Base-by-base conservation (phyloP, 1,284 basidiomycete species). In the Ustilago bromivora region DNA sequence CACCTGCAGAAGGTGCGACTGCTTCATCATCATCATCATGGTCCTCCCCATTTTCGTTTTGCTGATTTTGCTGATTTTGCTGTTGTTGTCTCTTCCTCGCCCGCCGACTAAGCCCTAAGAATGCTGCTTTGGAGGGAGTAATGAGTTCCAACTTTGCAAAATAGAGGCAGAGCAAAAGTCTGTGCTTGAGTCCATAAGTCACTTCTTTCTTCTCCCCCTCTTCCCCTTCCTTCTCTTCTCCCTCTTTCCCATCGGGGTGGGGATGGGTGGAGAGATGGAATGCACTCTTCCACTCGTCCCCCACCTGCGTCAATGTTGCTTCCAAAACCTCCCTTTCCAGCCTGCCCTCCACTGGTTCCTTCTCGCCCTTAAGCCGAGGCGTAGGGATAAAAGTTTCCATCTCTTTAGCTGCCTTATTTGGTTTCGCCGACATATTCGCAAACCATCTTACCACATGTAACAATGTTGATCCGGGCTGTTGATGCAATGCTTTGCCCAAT, bases 371-470 rank as follows among this genome's bases (percentile, higher is more conserved):
- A 54, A 17, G 58, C 23, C 58, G 65, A 17, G 32, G 56, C 1
- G 35, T 43, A 8, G 73, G 73, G 2, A 52, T 43, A 38, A 76
- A 76, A 3, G 66, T 62, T 41, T 76, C 62, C 62, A 76, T 59
- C 59, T 71, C 69, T 52, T 66, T 71, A 15, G 74, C 69, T 0
- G 69, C 74, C 1, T 49, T 36, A 19, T 41, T 13, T 13, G 74
- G 69, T 34, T 67, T 68, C 32, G 41, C 41, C 15, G 54, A 54
- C 7, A 71, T 46, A 23, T 65, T 66, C 12, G 2, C 28, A 47
- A 57, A 71, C 72, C 76, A 78, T 8, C 69, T 62, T 17, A 64
- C 71, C 4, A 78, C 55, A 54, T 77, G 77, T 28, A 76, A 32
- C 64, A 79, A 32, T 34, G 69, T 72, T 40, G 72, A 74, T 12